Conservation (phyloP, 257 asterid genomes). For the Ehretia macrophylla region DNA sequence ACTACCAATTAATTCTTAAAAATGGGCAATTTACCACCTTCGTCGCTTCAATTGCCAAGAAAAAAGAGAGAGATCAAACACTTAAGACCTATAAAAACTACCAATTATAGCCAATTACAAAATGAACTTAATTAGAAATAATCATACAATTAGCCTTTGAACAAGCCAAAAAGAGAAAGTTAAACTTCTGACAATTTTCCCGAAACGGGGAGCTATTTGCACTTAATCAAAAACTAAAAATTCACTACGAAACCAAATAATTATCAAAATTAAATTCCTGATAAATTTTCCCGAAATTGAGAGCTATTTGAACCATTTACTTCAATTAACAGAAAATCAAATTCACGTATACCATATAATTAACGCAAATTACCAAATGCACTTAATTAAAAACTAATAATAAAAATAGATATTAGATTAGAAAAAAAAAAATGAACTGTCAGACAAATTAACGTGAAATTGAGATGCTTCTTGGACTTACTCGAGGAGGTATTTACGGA, state of each 20-base stretch:
- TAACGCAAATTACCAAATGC: background rate
- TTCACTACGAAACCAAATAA: background rate
- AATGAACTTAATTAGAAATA: too few species aligned
- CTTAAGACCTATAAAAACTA: too few species aligned
- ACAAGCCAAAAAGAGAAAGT: too few species aligned
- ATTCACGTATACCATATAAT: background rate
- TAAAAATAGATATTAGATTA: background rate
- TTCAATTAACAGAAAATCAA: background rate
- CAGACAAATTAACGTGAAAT: constrained; percentile 1
- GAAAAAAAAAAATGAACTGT: background rate
- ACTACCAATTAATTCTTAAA: too few species aligned
- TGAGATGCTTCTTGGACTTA: constrained; percentile 3
- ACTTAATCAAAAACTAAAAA: background rate
- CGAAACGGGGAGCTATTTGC: background rate
- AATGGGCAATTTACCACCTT: background rate
- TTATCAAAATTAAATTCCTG: background rate
- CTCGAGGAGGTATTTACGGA: constrained; percentile 65
- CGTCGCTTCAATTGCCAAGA: background rate
- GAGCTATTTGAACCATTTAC: background rate
- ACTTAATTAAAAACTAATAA: too few species aligned
- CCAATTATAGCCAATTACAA: too few species aligned
- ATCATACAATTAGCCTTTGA: too few species aligned
- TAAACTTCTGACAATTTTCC: background rate
- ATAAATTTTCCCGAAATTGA: background rate
- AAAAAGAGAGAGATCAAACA: background rate